Evolutionary conservation across 495 filamentous ascomycete genomes (phyloP).

Genomic region (Aspergillus cristatus): DNA sequence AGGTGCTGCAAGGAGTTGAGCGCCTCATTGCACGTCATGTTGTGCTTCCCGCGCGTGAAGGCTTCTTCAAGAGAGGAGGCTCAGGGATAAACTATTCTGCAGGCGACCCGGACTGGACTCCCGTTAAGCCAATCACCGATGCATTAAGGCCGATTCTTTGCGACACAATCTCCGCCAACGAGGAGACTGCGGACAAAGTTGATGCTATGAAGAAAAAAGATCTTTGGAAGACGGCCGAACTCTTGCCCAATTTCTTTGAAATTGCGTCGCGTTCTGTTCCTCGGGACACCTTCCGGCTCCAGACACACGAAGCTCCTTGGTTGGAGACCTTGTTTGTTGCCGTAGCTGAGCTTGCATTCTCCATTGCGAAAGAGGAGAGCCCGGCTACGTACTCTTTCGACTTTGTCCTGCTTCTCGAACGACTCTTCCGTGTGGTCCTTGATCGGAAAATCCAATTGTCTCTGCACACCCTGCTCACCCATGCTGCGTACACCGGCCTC

Average conservation of each 20-base stretch:
- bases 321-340: conserved; percentile 55
- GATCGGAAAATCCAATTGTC: conserved; percentile 32
- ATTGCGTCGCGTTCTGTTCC: conserved; percentile 47
- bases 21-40: conserved; percentile 60
- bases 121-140: conserved; percentile 36
- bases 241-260: conserved; percentile 40
- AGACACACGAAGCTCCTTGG: conserved; percentile 54
- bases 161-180: conserved; percentile 8
- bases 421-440: conserved; percentile 35
- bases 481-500: conserved; percentile 36
- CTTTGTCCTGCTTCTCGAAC: conserved; percentile 30
- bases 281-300: conserved; percentile 42
- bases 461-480: conserved; percentile 35
- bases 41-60: conserved; percentile 53
- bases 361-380: conserved; percentile 28
- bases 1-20: conserved; percentile 42
- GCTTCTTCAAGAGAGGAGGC: conserved; percentile 39
- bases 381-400: conserved; percentile 17
- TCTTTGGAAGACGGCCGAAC: conserved; percentile 24
- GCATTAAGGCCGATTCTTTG: conserved; percentile 31
- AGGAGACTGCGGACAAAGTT: conserved; percentile 3
- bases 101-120: conserved; percentile 35
- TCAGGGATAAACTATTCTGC: conserved; percentile 38
- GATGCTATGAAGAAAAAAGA: conserved; percentile 5
- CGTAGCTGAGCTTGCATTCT: conserved; percentile 38